Conservation (phyloP, 768 basidiomycete species). For the Termitomyces heimii region DNA sequence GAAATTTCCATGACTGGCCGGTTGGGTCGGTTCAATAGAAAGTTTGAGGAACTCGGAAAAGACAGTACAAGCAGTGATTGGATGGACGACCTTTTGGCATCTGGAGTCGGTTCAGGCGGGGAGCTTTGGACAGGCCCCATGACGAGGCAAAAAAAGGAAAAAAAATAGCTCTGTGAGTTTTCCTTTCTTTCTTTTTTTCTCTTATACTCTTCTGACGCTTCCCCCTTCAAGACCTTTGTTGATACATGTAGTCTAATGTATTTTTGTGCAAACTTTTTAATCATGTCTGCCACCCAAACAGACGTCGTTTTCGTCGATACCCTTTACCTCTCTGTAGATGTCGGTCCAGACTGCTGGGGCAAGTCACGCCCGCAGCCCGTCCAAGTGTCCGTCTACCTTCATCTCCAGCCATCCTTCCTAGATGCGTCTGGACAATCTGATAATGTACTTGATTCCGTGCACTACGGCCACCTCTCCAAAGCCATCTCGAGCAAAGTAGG, state of each 20-base stretch:
- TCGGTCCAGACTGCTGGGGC: conserved; percentile 51
- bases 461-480: conserved; percentile 62
- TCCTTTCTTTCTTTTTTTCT: too few species aligned
- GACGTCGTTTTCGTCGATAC: conserved; percentile 42
- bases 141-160: conserved; percentile 9
- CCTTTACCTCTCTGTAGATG: conserved; percentile 31
- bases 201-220: background rate
- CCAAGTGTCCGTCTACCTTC: conserved; percentile 42
- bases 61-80: conserved; percentile 27
- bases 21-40: conserved; percentile 72
- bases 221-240: background rate
- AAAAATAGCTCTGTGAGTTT: background rate
- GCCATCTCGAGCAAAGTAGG: conserved; percentile 26
- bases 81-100: conserved; percentile 23
- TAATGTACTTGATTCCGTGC: conserved; percentile 49
- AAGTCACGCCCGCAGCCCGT: conserved; percentile 44
- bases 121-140: conserved; percentile 7
- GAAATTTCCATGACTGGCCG: conserved; percentile 71
- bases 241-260: background rate
- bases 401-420: conserved; percentile 37
- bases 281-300: conserved; percentile 7
- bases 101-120: conserved; percentile 7
- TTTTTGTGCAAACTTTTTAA: background rate
- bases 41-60: conserved; percentile 50
- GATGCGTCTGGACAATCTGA: conserved; percentile 39